These are phyloP conservation scores for Parastagonospora nodorum DNA, from an alignment of 2,329 filamentous ascomycete species.

Conservation along the genomic window DNA sequence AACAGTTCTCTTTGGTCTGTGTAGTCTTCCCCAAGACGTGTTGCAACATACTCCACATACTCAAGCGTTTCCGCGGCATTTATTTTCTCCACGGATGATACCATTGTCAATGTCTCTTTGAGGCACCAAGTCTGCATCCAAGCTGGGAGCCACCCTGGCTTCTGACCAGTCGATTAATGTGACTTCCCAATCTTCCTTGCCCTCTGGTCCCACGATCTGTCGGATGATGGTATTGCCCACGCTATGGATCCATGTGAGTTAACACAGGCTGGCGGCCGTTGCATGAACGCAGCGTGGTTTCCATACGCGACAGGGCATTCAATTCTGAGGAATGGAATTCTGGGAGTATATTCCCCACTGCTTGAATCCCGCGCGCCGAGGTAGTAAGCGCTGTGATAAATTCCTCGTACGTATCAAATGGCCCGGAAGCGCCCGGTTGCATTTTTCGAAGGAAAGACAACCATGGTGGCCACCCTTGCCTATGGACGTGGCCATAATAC, in stretches of 20 bases:
- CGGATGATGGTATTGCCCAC: background rate
- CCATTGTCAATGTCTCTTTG: background rate
- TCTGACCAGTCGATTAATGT: background rate
- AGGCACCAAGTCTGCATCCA: background rate
- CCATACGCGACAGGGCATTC: background rate
- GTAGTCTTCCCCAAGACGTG: background rate
- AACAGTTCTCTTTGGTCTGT: background rate
- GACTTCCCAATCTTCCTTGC: background rate
- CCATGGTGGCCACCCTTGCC: background rate
- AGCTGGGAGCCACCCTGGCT: background rate
- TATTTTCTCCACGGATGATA: background rate
- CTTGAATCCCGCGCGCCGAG: background rate
- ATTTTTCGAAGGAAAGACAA: background rate
- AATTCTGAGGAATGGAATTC: background rate
- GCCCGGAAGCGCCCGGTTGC: background rate
- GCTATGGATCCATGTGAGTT: background rate
- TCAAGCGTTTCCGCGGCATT: background rate
- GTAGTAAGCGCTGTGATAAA: background rate
- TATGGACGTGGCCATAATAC: slow-evolving; percentile 2
- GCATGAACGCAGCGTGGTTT: background rate
- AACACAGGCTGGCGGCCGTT: background rate
- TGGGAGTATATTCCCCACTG: background rate
- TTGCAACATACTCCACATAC: background rate
- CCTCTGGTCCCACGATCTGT: background rate
- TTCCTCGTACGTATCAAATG: background rate